Conservation (phyloP, 1,284 basidiomycete genomes). For the Cutaneotrichosporon curvatum region DNA sequence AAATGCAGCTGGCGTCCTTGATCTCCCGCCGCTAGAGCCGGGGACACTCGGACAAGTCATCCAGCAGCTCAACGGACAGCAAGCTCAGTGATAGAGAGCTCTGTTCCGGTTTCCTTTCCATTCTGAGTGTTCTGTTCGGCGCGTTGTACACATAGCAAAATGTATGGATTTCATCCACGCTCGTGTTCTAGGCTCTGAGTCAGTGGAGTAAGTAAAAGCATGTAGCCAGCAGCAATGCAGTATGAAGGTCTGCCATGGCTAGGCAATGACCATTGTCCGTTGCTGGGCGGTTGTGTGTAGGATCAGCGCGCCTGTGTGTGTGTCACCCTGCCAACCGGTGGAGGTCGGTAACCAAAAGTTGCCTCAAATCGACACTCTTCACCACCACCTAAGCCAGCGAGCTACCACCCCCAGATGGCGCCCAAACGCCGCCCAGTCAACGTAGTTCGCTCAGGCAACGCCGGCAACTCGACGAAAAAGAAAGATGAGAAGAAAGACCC, state of each 20-base stretch:
- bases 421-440: conserved; percentile 55
- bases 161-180: too few species aligned
- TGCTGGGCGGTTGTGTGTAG: too few species aligned
- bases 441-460: conserved; percentile 77
- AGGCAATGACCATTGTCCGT: too few species aligned
- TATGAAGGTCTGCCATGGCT: too few species aligned
- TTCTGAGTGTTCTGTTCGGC: not conserved
- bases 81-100: not conserved
- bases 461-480: conserved; percentile 67
- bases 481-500: conserved; percentile 24
- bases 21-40: conserved; percentile 12
- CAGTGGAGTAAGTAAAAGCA: too few species aligned
- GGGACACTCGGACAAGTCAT: conserved; percentile 20
- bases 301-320: too few species aligned
- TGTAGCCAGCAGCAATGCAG: too few species aligned
- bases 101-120: not conserved
- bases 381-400: not conserved
- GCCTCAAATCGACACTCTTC: too few species aligned
- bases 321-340: too few species aligned
- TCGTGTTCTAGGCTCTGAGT: too few species aligned
- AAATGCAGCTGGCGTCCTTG: conserved; percentile 3
- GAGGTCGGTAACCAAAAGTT: too few species aligned
- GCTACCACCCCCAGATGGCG: conserved; percentile 51
- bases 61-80: conserved; percentile 16
- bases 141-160: not conserved